Base-by-base conservation (phyloP, 805 yeast species). In the Starmerella bombi region DNA sequence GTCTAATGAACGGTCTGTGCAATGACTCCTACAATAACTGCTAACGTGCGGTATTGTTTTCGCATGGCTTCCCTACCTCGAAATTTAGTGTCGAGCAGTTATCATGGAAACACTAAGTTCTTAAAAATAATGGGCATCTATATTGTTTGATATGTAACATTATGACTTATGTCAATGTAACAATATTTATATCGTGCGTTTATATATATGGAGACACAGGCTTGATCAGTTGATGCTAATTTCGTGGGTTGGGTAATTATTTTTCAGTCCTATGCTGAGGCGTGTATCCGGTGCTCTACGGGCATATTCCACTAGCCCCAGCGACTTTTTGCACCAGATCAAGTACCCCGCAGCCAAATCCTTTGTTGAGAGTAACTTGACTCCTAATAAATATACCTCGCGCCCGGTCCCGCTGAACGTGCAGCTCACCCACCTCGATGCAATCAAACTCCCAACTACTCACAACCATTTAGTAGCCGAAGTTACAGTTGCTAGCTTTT, bases 381-480 rank as follows among this genome's bases (percentile, higher is more conserved):
- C 31, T 15, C 25, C 22, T n/a, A 34, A 39, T 32, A 38, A 38
- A 23, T 38, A 36, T 31, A 42, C 46, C 17, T 29, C 38, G 40
- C 43, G 49, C 33, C 49, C 49, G 20, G 37, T 45, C 18, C 96
- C 97, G n/a, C 62, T 84, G 41, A 83, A 77, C 55, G 91, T 84
- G 2, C 84, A 80, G 56, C 71, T 88, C 35, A 75, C 80, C 50
- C 75, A 82, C 58, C 77, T 77, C 56, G 81, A 83, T 25, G 96
- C 97, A 1, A 55, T 85, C 46, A 74, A 72, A 54, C 74, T 77
- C 43, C 71, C 75, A 31, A 64, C 70, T 23, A 74, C 74, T 23
- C 72, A 81, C 51, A 86, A 91, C 3, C 75, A 82, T 57, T 64
- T 75, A 43, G 85, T 79, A 17, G 93, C 93, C n/a, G 80, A 74